A percentile compares a stretch with the other conserved stretches of the same genome.
phyloP scores from a whole-genome alignment of 106 monocot species.

The Narthecium ossifragum region DNA sequence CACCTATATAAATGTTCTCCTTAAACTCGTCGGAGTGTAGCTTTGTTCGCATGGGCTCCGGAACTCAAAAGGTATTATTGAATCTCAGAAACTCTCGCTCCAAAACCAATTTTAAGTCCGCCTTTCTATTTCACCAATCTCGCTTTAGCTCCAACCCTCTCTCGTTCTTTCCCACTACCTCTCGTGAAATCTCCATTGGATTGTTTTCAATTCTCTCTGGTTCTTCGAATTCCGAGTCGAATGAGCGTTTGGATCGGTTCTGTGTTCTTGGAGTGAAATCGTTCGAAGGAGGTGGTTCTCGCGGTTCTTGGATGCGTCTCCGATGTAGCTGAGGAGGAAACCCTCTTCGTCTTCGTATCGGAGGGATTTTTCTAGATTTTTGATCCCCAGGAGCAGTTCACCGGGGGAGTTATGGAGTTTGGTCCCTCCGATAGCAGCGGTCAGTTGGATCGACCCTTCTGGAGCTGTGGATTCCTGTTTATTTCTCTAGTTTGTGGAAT shows the following conservation, averaged over 20 bases:
- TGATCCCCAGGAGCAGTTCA: not conserved
- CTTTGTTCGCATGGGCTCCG: too few relatives aligned
- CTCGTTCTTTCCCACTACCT: not conserved
- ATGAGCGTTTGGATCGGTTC: too few relatives aligned
- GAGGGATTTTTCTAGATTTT: not conserved
- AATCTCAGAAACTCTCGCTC: not conserved
- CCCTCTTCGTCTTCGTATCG: not conserved
- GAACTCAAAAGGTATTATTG: constrained; percentile 9
- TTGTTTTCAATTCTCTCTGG: not conserved
- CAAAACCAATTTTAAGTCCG: constrained; percentile 1
- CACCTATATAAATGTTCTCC: too few relatives aligned
- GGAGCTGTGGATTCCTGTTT: not conserved
- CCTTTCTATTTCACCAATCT: not conserved
- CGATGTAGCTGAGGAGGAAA: not conserved
- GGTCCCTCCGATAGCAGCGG: constrained; percentile 65
- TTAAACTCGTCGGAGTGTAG: too few relatives aligned
- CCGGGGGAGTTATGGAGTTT: constrained; percentile 27
- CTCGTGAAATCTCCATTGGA: not conserved
- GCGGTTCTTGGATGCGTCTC: not conserved
- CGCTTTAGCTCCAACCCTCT: not conserved
- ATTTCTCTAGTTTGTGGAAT: not conserved
- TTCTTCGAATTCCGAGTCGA: not conserved
- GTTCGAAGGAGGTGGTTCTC: not conserved
- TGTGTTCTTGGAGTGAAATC: not conserved
- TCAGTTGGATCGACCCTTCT: constrained; percentile 20